These are phyloP conservation scores for Byssothecium circinans DNA, from an alignment of 2,329 filamentous ascomycete species.

Conservation along the genomic window DNA sequence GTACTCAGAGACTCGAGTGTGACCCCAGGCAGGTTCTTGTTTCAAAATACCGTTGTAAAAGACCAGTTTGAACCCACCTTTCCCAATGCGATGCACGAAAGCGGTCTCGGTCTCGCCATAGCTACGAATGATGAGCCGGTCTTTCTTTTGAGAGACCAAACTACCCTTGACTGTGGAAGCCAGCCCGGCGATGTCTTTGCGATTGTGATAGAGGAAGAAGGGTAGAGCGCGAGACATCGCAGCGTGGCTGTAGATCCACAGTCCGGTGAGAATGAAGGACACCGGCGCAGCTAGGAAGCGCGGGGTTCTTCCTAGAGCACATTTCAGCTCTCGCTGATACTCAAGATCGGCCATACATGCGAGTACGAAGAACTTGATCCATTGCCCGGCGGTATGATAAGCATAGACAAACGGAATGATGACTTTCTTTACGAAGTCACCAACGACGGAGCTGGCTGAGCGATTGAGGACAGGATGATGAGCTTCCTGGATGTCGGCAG, in stretches of 20 bases:
- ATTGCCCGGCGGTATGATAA: conserved; percentile 49
- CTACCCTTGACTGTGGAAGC: conserved; percentile 55
- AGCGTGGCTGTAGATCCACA: conserved; percentile 53
- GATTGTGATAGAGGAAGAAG: conserved; percentile 54
- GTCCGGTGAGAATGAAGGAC: conserved; percentile 47
- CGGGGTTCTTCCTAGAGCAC: conserved; percentile 45
- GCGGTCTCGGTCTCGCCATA: conserved; percentile 54
- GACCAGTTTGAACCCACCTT: conserved; percentile 42
- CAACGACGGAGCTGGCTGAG: conserved; percentile 27
- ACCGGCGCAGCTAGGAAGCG: conserved; percentile 40
- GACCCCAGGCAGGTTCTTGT: conserved; percentile 48
- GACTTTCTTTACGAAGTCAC: conserved; percentile 29
- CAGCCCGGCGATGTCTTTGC: conserved; percentile 51
- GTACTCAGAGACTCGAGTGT: conserved; percentile 54
- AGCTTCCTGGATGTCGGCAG: conserved; percentile 35
- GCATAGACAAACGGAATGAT: conserved; percentile 42
- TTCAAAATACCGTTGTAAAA: conserved; percentile 45
- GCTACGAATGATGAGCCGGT: conserved; percentile 51
- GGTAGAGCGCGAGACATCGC: conserved; percentile 50
- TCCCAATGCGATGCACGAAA: conserved; percentile 47
- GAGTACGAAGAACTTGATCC: conserved; percentile 54
- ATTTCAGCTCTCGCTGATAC: conserved; percentile 54
- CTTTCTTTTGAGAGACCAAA: conserved; percentile 51
- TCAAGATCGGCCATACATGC: conserved; percentile 56
- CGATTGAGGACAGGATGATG: conserved; percentile 36